Conservation (phyloP, 768 basidiomycete species). For the Russula foetens region DNA sequence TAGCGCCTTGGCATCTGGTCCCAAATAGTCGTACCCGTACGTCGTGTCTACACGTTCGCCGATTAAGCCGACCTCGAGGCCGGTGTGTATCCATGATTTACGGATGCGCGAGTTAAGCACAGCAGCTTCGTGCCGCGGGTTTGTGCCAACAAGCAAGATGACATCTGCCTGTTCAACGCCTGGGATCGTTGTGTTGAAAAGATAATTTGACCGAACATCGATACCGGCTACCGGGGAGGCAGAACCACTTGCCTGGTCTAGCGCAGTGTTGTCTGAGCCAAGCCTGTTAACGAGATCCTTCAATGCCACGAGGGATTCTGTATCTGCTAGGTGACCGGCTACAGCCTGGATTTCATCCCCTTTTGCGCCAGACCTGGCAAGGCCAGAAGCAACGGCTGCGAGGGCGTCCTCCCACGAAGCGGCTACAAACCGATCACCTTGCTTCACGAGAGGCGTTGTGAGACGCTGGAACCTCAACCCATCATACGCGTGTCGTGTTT, state of each 20-base stretch:
- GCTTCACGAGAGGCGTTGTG: conserved; percentile 83
- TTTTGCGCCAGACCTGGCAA: conserved; percentile 69
- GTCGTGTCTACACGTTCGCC: conserved; percentile 88
- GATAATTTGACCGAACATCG: conserved; percentile 91
- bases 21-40: conserved; percentile 91
- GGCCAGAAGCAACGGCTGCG: conserved; percentile 65
- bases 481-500: conserved; percentile 95
- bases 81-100: conserved; percentile 86
- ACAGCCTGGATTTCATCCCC: conserved; percentile 93
- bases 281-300: conserved; percentile 91
- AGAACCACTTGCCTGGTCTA: conserved; percentile 66
- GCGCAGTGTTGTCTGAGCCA: conserved; percentile 87
- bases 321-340: conserved; percentile 88
- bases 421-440: conserved; percentile 87
- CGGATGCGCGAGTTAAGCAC: conserved; percentile 96
- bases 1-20: conserved; percentile 64
- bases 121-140: conserved; percentile 94
- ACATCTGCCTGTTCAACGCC: conserved; percentile 87
- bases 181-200: conserved; percentile 90
- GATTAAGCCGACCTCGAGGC: conserved; percentile 80
- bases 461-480: conserved; percentile 93
- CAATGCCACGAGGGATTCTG: conserved; percentile 86
- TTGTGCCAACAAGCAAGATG: conserved; percentile 91
- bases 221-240: conserved; percentile 69
- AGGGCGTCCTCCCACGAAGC: conserved; percentile 91